Base-by-base conservation (phyloP, 2,329 filamentous ascomycete species). In the Epichloe coenophiala region DNA sequence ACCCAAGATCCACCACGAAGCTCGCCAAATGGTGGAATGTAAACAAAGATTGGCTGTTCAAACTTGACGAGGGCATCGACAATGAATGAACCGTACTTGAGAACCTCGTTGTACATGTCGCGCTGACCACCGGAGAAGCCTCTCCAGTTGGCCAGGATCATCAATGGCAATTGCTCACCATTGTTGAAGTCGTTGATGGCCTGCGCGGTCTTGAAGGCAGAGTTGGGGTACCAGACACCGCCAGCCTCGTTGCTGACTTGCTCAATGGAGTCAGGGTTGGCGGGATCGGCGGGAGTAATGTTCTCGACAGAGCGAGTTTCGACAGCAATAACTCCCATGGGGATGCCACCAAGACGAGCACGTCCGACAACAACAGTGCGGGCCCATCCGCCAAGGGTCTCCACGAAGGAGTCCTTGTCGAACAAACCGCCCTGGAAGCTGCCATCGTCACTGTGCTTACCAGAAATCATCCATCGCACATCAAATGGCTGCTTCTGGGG, bases 111-210 rank as follows among this genome's bases (percentile, higher is more conserved):
- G 82, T 94, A 98, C 93, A 98, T 98, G 72, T 98, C 93, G 60
- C 91, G 88, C 73, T 98, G 93, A 57, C 93, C 93, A 75, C 93
- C 93, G 59, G 93, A 98, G 88, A 98, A 98, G 76, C 93, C 93
- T 82, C 93, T 85, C 93, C 93, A 98, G 79, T 98, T 98, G 71
- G 93, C 93, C 57, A 98, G 82, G 66, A 98, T 98, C 89, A 98
- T 97, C 58, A 98, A 75, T 51, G 93, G 93, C 64, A 98, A 78
- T 74, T 98, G 93, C 73, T 98, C 93, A 67, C 93, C 93, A 58
- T 95, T 82, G 81, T 98, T 98, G 81, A 98, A 98, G 75, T 98
- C 93, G 63, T 86, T 89, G 73, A 98, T 95, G 51, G 93, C 93
- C 71, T 98, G 93, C 3, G 93, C 93, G 55, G 93, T 98, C 86